Evolutionary conservation across 495 filamentous ascomycete genomes (phyloP), one percentile per base, ranked within the genome.

Genomic region (Trichodelitschia bisporula): DNA sequence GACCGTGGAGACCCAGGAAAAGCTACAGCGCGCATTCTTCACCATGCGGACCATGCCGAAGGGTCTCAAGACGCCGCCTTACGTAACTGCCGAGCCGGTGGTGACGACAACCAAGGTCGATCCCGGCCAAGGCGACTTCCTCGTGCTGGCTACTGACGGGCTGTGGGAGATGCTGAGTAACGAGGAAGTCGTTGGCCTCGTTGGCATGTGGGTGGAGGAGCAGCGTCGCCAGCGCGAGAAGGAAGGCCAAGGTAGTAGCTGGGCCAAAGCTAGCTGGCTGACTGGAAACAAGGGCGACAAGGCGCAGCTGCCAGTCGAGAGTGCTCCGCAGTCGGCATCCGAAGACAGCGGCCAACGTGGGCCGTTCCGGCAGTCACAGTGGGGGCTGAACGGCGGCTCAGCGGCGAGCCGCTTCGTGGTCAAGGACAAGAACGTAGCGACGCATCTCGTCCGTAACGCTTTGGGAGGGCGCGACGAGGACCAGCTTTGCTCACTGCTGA

Each of bases 141-240:
- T 99, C 3, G 83, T 99, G 30, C 69, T 99, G 61, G 89, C 89
- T 3, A 91, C 89, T 0, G 89, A 99, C 44, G 89, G 89, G 2
- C 59, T 99, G 9, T 99, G 89, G 86, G 89, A 99, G 54, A 95
- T 95, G 84, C 58, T 99, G 30, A 92, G 77, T 30, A 99, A 93
- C 45, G 89, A 99, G 45, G 89, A 99, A 54, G 89, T 93, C 1
- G 72, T 99, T 28, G 89, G 89, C 0, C 61, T 99, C 4, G 89
- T 99, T 9, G 89, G 84, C 2, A 76, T 84, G 47, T 99, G 89
- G 89, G 61, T 99, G 21, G 84, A 99, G 44, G 45, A 29, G 40
- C 56, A 48, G 39, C 45, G 37, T 31, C 49, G 39, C 30, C 41
- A 44, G 18, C 60, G 40, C 26, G 34, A 43, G 52, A 33, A 48